Percentiles rank a stretch among this genome's conserved stretches.
Conservation (phyloP, 345 rosid species). For the Eucalyptus melliodora region DNA sequence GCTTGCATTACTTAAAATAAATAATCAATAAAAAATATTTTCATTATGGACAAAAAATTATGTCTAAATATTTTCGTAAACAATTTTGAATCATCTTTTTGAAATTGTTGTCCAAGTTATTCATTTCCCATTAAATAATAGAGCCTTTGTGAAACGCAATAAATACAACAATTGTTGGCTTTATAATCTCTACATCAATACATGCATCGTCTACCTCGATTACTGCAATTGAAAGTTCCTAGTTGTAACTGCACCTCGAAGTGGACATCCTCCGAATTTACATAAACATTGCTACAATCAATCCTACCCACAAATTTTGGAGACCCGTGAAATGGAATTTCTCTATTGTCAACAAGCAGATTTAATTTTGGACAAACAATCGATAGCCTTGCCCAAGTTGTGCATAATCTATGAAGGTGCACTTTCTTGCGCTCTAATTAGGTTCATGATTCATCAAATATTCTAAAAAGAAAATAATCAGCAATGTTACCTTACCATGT, state of each 20-base stretch:
- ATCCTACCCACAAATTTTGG: not conserved
- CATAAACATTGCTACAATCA: not conserved
- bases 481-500: not conserved
- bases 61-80: no score
- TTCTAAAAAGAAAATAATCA: not conserved
- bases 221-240: not conserved
- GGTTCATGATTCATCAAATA: no score
- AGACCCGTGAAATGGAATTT: no score
- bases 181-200: not conserved
- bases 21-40: no score
- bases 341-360: no score
- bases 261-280: not conserved
- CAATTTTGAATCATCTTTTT: no score
- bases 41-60: no score
- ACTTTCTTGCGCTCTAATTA: not conserved
- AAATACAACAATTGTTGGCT: not conserved
- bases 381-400: not conserved
- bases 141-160: no score
- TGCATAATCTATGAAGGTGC: not conserved
- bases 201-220: fast-evolving
- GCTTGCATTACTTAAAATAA: no score
- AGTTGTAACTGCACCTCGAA: not conserved
- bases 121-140: no score
- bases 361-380: not conserved
- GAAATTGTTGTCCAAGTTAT: no score